Evolutionary conservation across 495 filamentous ascomycete species (phyloP), one percentile per base, ranked within the genome.

Genomic region (Aspergillus bertholletiae): DNA sequence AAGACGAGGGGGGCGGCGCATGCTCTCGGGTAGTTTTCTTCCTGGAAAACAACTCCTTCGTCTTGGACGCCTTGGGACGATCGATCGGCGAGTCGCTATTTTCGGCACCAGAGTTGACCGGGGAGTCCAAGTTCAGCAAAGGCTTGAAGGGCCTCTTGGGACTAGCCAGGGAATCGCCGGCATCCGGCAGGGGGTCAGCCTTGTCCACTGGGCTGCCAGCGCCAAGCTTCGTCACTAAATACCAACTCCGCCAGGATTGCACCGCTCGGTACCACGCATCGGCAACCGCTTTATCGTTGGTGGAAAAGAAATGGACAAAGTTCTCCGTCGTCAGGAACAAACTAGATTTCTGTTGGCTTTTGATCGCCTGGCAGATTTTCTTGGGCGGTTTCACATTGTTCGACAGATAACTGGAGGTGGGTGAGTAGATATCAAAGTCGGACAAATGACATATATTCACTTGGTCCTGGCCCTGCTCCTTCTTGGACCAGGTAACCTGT

Each of bases 221-320:
- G 35, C 80, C 86, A 71, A 84, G 76, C 52, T 60, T 70, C 60
- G 87, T 83, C 26, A 89, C 84, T 20, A 96, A 63, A 65, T 96
- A 94, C 91, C 92, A 90, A 68, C 88, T 92, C 52, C 94, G 77
- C 93, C 90, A 97, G 41, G 74, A 72, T 55, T 94, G 88, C 2
- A 95, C 78, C 5, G 79, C 75, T 27, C 76, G 71, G 64, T 88
- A 86, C 75, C 89, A 96, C 24, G 76, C 71, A 21, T 79, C 75
- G 1, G 88, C 88, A 6, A 87, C 66, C 2, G 74, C 60, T 13
- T 77, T 74, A 57, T 96, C 88, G 17, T 88, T 88, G 7, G 86
- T 91, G 39, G 83, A 83, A 71, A 98, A 96, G 68, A 92, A 96
- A 57, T 97, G 93, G 11, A 95, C 85, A 66, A 89, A 98, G 53